These are phyloP conservation scores for Mikania micrantha DNA, from an alignment of 129 eudicot species.

Conservation along the genomic window DNA sequence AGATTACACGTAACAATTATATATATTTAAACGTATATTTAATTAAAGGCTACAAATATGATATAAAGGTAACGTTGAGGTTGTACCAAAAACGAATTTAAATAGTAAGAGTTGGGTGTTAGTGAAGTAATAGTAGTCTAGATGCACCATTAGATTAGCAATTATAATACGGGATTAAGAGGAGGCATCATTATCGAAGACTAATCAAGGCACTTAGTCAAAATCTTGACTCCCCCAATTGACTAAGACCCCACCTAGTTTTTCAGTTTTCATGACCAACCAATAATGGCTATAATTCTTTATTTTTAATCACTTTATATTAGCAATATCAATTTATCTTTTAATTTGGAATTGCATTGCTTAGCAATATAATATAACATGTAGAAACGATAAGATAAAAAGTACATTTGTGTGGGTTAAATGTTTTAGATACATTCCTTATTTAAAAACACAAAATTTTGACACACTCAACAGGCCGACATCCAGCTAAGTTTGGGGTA, in stretches of 20 bases:
- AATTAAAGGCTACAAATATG: not conserved
- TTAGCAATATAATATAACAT: too few relatives aligned
- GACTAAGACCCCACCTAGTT: slow-evolving; percentile 18
- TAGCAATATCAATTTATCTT: too few relatives aligned
- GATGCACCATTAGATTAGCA: slow-evolving; percentile 19
- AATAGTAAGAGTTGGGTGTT: not conserved
- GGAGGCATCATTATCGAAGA: slow-evolving; percentile 30
- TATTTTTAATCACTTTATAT: not conserved
- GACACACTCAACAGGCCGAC: too few relatives aligned
- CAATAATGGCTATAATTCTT: not conserved
- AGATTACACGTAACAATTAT: not conserved
- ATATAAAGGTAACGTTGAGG: slow-evolving; percentile 1
- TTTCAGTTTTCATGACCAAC: slow-evolving; percentile 5
- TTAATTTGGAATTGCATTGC: too few relatives aligned
- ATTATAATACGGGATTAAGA: slow-evolving; percentile 28
- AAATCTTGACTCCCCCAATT: slow-evolving; percentile 31
- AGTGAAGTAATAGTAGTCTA: slow-evolving; percentile 20
- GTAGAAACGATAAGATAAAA: not conserved
- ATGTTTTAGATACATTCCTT: not conserved
- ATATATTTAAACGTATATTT: not conserved
- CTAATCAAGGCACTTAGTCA: slow-evolving; percentile 27
- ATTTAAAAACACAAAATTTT: too few relatives aligned
- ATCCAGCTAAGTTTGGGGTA: too few relatives aligned
- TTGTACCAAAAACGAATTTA: not conserved
- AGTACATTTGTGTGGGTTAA: not conserved